Evolutionary conservation across 352 stramenopile genomes (phyloP), one percentile per base, ranked within the genome.

Genomic region (Globisporangium spiculum): DNA sequence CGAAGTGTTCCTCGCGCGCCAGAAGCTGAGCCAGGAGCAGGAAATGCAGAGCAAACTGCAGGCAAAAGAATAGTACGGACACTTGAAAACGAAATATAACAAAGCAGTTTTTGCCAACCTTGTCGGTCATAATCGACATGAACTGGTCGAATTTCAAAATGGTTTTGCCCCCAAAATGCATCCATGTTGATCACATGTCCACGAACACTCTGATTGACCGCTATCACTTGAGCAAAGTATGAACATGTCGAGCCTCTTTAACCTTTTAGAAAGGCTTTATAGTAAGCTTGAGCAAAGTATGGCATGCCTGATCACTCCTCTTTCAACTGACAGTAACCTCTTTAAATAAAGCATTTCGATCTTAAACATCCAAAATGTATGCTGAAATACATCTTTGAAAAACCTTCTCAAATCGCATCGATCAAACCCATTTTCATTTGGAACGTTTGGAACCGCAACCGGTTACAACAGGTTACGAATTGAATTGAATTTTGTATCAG

Each of bases 1-100:
- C 48, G 89, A 96, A 70, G 85, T 95, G 30, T 41, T 88, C 18
- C 63, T 76, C 16, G 88, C 86, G 24, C 79, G 88, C 54, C 65
- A 84, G 44, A 72, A 57, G 16, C 34, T 48, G 41, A 53, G 44
- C 12, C 27, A 77, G 41, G 26, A 55, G 57, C 72, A 58, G 38
- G 74, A 70, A 52, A 41, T 60, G 56, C 58, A 71, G n/a, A 73
- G 75, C n/a, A 57, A 80, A 66, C 58, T 55, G 55, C 30, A 60
- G 12, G 36, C 62, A 50, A 55, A 59, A 38, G 54, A 59, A 16
- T 41, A 8, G 12, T 50, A 4, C 41, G 41, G 16, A n/a, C 16
- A 8, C 16, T 48, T 48, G 38, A n/a, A 48, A 48, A n/a, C 38
- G 20, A 48, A 20, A 48, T 44, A 36, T 36, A 36, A 36, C 36